Percentiles rank a stretch among this genome's conserved stretches.
These are phyloP conservation scores for Tagetes patula DNA, from an alignment of 129 eudicot genomes.

Conservation along the genomic window DNA sequence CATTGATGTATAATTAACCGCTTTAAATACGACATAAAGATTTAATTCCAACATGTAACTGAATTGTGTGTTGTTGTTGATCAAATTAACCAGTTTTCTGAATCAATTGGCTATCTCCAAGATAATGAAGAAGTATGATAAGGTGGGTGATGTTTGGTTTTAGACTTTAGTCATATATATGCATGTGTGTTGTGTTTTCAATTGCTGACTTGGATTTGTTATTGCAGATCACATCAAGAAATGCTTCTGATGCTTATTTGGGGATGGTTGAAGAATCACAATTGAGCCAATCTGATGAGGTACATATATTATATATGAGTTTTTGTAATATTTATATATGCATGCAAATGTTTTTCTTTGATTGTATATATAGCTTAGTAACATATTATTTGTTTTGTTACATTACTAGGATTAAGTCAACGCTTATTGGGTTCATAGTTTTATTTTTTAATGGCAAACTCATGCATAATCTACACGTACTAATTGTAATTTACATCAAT, in stretches of 20 bases:
- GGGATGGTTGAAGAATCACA: constrained; percentile 59
- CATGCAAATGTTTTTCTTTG: too few relatives aligned
- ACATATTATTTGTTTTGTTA: too few relatives aligned
- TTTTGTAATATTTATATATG: background rate
- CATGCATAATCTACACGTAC: too few relatives aligned
- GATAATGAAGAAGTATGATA: constrained; percentile 69
- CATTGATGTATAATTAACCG: background rate
- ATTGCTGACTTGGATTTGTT: background rate
- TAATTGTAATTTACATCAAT: too few relatives aligned
- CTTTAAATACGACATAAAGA: background rate
- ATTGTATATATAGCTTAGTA: too few relatives aligned
- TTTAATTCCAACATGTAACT: background rate
- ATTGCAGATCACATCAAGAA: constrained; percentile 53
- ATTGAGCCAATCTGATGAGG: constrained; percentile 68
- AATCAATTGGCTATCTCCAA: constrained; percentile 55
- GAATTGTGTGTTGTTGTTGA: constrained; percentile 16
- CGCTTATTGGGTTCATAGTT: too few relatives aligned
- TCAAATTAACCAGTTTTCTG: constrained; percentile 43
- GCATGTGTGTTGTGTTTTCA: background rate
- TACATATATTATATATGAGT: background rate
- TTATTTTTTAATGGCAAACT: too few relatives aligned
- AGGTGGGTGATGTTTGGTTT: constrained; percentile 32
- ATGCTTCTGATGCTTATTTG: constrained; percentile 49
- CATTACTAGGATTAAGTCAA: too few relatives aligned
- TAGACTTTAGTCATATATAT: background rate